These are phyloP conservation scores for Ganoderma sp. DNA, from an alignment of 1,284 basidiomycete genomes.

Conservation along the genomic window DNA sequence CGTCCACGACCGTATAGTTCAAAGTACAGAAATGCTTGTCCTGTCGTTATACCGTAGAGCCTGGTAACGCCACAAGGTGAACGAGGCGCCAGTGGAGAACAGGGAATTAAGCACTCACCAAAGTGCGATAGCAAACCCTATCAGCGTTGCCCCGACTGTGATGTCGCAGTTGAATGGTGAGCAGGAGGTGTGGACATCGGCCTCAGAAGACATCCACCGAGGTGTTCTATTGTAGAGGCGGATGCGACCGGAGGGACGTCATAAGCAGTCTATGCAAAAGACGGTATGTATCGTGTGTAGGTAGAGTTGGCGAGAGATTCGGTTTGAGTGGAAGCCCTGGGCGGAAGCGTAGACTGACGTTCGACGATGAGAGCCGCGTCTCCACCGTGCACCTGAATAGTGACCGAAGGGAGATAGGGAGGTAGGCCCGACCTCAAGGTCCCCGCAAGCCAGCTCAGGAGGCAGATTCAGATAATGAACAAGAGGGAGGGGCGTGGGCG, in stretches of 20 bases:
- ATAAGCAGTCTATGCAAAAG: constrained; percentile 15
- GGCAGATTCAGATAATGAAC: background rate
- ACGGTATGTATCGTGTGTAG: background rate
- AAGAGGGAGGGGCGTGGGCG: background rate
- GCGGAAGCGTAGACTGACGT: background rate
- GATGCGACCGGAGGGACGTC: constrained; percentile 5
- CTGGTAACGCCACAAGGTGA: constrained; percentile 7
- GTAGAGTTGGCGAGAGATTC: background rate
- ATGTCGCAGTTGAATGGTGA: constrained; percentile 9
- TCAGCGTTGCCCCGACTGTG: constrained; percentile 23
- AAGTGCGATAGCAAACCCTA: constrained; percentile 17
- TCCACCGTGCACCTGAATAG: background rate
- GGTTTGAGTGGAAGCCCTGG: background rate
- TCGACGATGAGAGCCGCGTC: background rate
- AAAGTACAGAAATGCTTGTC: constrained; percentile 20
- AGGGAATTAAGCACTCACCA: constrained; percentile 12
- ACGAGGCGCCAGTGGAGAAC: background rate
- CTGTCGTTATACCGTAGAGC: constrained; percentile 23
- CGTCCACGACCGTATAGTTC: constrained; percentile 5
- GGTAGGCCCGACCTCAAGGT: background rate
- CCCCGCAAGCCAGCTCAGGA: background rate
- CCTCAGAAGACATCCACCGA: constrained; percentile 20
- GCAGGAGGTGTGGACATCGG: background rate
- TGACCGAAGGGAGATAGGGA: background rate
- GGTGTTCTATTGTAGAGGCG: background rate